phyloP scores from a whole-genome alignment of 495 filamentous ascomycete genomes.

The Aspergillus leporis region DNA sequence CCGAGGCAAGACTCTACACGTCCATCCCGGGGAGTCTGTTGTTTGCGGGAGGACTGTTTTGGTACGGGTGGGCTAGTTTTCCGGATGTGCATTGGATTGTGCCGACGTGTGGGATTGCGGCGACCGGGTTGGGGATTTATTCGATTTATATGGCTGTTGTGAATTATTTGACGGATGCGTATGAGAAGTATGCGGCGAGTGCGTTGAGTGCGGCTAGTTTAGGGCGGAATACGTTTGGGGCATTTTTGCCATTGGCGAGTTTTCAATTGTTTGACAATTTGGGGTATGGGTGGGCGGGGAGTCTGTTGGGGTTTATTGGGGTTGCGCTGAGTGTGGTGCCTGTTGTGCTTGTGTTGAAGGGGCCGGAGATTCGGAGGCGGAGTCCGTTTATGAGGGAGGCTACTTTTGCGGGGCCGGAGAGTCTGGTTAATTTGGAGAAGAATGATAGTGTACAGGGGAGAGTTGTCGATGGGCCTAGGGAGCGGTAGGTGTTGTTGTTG shows the following conservation, averaged over 20 bases:
- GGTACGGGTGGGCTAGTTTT: conserved; percentile 42
- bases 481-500: too few species aligned
- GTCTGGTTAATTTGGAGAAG: too few species aligned
- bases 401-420: conserved; percentile 17
- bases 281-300: conserved; percentile 47
- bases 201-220: conserved; percentile 37
- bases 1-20: conserved; percentile 43
- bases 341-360: conserved; percentile 37
- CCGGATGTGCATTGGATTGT: conserved; percentile 43
- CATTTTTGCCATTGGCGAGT: conserved; percentile 40
- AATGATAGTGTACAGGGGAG: too few species aligned
- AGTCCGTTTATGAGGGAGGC: conserved; percentile 44
- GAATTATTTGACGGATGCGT: conserved; percentile 50
- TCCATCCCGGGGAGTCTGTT: conserved; percentile 40
- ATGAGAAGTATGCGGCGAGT: conserved; percentile 41
- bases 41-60: conserved; percentile 42
- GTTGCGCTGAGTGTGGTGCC: conserved; percentile 39
- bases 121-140: conserved; percentile 40
- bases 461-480: too few species aligned
- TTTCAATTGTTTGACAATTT: conserved; percentile 37
- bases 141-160: conserved; percentile 50
- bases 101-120: conserved; percentile 35
- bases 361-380: conserved; percentile 31
- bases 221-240: conserved; percentile 37
- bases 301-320: conserved; percentile 42